Conservation (phyloP, 371 early-diverging fungal species). For the Apophysomyces trapeziformis region DNA sequence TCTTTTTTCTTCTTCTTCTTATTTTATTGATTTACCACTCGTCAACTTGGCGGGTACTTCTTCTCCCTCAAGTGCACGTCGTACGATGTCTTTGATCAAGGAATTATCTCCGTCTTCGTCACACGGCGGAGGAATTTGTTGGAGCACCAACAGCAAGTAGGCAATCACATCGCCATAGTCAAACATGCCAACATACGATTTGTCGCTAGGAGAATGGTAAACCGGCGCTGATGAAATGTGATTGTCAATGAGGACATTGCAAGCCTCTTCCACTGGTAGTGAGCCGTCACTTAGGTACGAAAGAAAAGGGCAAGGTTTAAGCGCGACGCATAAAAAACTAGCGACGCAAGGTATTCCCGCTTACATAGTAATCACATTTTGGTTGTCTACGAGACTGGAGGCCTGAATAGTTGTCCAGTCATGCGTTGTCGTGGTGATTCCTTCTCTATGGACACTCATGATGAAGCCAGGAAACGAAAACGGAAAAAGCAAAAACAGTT, state of each 20-base stretch:
- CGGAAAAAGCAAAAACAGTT: neutral
- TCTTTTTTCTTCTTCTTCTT: too few species aligned
- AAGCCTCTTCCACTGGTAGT: slow-evolving; percentile 32
- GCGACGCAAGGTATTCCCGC: too few species aligned
- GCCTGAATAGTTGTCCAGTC: slow-evolving; percentile 65
- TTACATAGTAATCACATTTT: slow-evolving; percentile 64
- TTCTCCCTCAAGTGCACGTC: slow-evolving; percentile 57
- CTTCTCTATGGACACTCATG: slow-evolving; percentile 56
- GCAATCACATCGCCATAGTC: slow-evolving; percentile 80
- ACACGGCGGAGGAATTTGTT: neutral
- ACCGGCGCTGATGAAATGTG: slow-evolving; percentile 78
- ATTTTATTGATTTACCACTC: slow-evolving; percentile 37
- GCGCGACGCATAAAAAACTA: too few species aligned
- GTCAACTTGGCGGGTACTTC: slow-evolving; percentile 68
- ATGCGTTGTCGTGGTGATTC: slow-evolving; percentile 54
- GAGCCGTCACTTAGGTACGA: neutral
- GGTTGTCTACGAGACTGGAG: slow-evolving; percentile 50
- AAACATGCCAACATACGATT: slow-evolving; percentile 81
- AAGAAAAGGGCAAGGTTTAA: too few species aligned
- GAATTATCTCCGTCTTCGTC: slow-evolving; percentile 23
- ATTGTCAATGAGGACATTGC: slow-evolving; percentile 44
- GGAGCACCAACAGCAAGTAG: slow-evolving; percentile 45
- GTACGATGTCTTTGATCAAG: slow-evolving; percentile 60
- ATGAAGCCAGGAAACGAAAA: neutral
- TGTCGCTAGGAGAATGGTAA: slow-evolving; percentile 36